phyloP scores from a whole-genome alignment of 805 yeast species.

The Nakazawaea ernobii region DNA sequence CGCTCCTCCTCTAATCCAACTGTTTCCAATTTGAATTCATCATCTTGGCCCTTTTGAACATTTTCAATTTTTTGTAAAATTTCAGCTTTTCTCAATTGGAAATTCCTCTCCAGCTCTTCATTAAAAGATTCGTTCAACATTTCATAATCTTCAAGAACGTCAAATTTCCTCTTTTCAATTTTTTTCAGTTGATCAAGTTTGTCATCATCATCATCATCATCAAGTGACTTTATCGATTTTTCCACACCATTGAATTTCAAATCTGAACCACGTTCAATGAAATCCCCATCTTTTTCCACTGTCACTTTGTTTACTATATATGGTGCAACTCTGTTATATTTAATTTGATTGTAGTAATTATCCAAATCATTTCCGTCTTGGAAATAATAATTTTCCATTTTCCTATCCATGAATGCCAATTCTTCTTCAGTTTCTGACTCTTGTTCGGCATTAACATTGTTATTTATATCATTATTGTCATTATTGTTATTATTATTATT shows the following conservation, averaged over 20 bases:
- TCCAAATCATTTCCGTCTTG: conserved; percentile 6
- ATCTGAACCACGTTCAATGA: background rate
- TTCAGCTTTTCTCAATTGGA: background rate
- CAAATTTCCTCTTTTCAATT: background rate
- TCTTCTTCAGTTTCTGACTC: conserved; percentile 7
- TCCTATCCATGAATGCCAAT: conserved; percentile 3
- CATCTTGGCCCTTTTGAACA: background rate
- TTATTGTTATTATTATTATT: background rate
- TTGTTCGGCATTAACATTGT: background rate
- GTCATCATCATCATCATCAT: background rate
- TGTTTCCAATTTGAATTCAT: background rate
- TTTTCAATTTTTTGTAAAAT: background rate
- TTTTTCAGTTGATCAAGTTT: background rate
- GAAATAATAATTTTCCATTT: conserved; percentile 6
- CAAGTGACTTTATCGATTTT: too few species aligned
- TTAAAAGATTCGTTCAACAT: background rate
- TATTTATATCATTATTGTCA: background rate
- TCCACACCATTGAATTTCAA: background rate
- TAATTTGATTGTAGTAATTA: background rate
- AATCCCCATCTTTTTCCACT: background rate
- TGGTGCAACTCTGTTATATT: background rate
- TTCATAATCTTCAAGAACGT: background rate
- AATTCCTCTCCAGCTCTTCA: background rate
- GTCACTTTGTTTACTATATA: background rate
- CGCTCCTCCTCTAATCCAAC: conserved; percentile 2